Evolutionary conservation across 768 basidiomycete genomes (phyloP), one percentile per base, ranked within the genome.

Genomic region (Phylloporus arenicola): DNA sequence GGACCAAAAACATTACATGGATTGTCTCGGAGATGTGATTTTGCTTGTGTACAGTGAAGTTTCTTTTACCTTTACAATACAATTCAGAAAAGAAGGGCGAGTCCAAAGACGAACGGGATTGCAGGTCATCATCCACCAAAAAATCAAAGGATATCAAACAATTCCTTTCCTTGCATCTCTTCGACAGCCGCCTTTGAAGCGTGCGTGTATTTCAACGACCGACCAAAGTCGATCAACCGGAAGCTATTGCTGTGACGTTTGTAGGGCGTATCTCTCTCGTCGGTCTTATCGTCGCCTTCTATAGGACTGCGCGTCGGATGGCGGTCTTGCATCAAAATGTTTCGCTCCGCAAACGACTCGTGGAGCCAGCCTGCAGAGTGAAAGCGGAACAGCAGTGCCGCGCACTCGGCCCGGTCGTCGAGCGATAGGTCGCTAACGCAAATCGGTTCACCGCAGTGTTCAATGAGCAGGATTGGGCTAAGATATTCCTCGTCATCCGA

Each of bases 171-270:
- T 4, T 0, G 0, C 30, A 8, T 34, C 25, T 27, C 10, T 0
- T n/a, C 14, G 4, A 3, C 14, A 5, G 16, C 24, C 6, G 24
- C 41, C 0, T 3, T 27, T 10, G 12, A 1, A 6, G 14, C 6
- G 0, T 0, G 1, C 38, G 10, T 14, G 22, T 14, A 31, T 19
- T 47, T 8, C 16, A 17, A 30, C 22, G 67, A 64, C 40, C 78
- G 68, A n/a, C 78, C 77, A 38, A 78, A 77, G 54, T 79, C 77
- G 47, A 78, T 76, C 48, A 79, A 44, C 24, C 77, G 73, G 56
- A 75, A 79, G 45, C 70, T 59, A 11, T 45, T 16, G 0, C 4
- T 35, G 16, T 46, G 34, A 29, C 50, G 40, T 51, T 13, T 19
- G 17, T 49, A 30, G 4, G 50, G 33, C 4, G 27, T 0, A 2